phyloP scores from a whole-genome alignment of 306 rosid genomes.

The Betula pendula region DNA sequence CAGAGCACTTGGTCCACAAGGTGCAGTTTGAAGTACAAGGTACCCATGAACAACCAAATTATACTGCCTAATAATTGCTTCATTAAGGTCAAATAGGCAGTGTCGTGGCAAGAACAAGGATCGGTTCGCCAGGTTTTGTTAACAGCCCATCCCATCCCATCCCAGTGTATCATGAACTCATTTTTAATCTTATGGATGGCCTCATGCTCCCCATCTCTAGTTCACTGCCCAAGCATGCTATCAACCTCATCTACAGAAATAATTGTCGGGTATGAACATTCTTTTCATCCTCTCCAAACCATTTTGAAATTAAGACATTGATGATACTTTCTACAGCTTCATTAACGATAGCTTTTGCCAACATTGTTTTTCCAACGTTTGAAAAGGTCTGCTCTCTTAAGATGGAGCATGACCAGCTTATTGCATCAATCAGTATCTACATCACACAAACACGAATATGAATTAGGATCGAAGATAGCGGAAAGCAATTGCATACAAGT shows the following conservation, averaged over 20 bases:
- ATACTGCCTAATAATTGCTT: constrained; percentile 82
- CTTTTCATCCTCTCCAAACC: constrained; percentile 84
- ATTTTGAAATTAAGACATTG: constrained; percentile 67
- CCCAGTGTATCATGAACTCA: constrained; percentile 86
- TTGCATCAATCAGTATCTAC: too few relatives aligned
- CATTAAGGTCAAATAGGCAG: constrained; percentile 87
- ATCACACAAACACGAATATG: too few relatives aligned
- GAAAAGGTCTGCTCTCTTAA: too few relatives aligned
- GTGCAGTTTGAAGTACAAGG: too few relatives aligned
- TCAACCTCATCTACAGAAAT: constrained; percentile 85
- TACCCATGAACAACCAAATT: too few relatives aligned
- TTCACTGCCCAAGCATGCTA: constrained; percentile 82
- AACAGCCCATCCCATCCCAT: constrained; percentile 81
- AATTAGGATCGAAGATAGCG: too few relatives aligned
- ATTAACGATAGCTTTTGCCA: constrained; percentile 81
- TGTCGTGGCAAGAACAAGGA: constrained; percentile 86
- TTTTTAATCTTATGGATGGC: constrained; percentile 79
- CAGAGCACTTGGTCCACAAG: too few relatives aligned
- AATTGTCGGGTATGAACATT: constrained; percentile 73
- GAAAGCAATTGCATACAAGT: too few relatives aligned
- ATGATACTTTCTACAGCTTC: constrained; percentile 87
- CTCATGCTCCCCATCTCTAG: constrained; percentile 75
- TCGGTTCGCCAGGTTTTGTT: constrained; percentile 51
- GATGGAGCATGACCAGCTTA: too few relatives aligned
- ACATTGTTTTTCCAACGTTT: constrained; percentile 85